Evolutionary conservation across 1,284 basidiomycete species (phyloP), one percentile per base, ranked within the genome.

Genomic region (Boletus semigastroideus): DNA sequence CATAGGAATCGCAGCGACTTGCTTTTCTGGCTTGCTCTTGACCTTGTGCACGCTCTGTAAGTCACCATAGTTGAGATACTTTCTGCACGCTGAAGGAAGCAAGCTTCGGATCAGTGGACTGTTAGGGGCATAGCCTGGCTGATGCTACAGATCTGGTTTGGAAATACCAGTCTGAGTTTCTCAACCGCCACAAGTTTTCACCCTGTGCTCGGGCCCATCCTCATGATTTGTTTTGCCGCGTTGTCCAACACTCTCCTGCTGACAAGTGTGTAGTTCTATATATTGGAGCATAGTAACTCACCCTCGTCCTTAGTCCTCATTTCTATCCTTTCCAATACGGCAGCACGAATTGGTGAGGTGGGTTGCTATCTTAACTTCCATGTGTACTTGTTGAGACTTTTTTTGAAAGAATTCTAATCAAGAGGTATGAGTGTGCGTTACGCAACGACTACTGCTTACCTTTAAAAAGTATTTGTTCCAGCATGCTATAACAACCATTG

Each of bases 11-110:
- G 90, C 90, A 9, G 79, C 78, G 1, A 82, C 86, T n/a, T 91
- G 89, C 64, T 94, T 95, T 71, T 93, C 90, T 16, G 92, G 92
- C 5, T 74, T 95, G 37, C 76, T 92, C 17, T 92, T 94, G 71
- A 92, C 91, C 1, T 73, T 94, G 28, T 90, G 88, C 80, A 86
- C 82, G 2, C 77, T 94, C 6, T 86, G 90, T 76, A 66, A 53
- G 20, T 37, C 20, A 17, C 1, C 53, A 7, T 48, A 11, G 8
- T 47, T 12, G 25, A 17, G 28, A 27, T 22, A 16, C 28, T 37
- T 39, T n/a, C 36, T 37, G 17, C 9, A 11, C 30, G 33, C 57
- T 71, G 40, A 70, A 53, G 37, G 3, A 36, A 47, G 31, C 31
- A 52, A 74, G 79, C 73, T 22, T 70, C 74, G 22, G 76, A 75